Base-by-base conservation (phyloP, 2,329 filamentous ascomycete species). In the Cladosporium sp. region DNA sequence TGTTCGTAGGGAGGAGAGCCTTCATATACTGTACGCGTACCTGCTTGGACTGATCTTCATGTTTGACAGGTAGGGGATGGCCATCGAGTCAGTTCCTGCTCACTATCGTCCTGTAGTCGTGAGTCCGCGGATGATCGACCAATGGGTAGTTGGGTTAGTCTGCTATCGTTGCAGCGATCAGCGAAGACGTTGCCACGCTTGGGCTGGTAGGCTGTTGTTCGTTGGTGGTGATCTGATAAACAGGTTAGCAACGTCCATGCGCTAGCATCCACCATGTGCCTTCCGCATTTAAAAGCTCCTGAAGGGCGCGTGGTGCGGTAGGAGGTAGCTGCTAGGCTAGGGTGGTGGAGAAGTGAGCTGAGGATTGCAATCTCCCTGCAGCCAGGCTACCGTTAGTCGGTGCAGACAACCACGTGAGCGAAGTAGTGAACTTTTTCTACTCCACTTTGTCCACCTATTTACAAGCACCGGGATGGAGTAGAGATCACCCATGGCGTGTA, bases 1-100 rank as follows among this genome's bases (percentile, higher is more conserved):
- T 17, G 25, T n/a, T 40, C 25, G 50, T 17, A 19, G 50, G 37
- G 50, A 34, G 50, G 13, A 36, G 40, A 39, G n/a, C 24, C 50
- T 53, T 42, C 50, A 53, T 40, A 42, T 42, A 42, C 50, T 32
- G 28, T 32, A 32, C 28, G 28, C 28, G 28, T 32, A 32, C 28
- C 28, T n/a, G 28, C 28, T 32, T 32, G 28, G 28, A 10, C 28
- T 32, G 28, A 32, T 32, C 28, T 32, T 32, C 28, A 32, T 9
- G 28, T 32, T 32, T 32, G 28, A 32, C 28, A 32, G 28, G 8
- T 19, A 35, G 34, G 47, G 47, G 32, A 19, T 13, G 32, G 4
- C n/a, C 20, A 36, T 42, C 50, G 50, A 53, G 50, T 53, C 50
- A 53, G 50, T 37, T 22, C 19, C 6, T 8, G 24, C 13, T 45